Conservation (phyloP, 805 yeast species). For the Zygotorulaspora chibaensis region DNA sequence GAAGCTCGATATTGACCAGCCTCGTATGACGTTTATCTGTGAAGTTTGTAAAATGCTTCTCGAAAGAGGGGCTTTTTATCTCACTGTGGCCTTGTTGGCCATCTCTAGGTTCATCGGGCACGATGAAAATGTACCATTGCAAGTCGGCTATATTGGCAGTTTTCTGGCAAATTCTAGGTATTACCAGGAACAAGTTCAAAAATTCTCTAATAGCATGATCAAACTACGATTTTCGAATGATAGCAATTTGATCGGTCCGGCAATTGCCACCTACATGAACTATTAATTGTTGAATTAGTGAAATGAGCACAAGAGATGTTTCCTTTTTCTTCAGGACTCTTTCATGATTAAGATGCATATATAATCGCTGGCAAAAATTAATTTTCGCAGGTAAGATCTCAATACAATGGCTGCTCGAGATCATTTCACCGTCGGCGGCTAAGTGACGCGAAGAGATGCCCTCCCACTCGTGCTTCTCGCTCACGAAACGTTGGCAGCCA, state of each 20-base stretch:
- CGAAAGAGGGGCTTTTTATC: constrained; percentile 25
- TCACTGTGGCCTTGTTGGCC: constrained; percentile 19
- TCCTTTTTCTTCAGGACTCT: neutral
- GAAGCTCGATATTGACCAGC: neutral
- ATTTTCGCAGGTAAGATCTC: too few relatives aligned
- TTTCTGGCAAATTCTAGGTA: constrained; percentile 20
- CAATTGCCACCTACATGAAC: constrained; percentile 18
- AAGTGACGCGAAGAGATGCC: too few relatives aligned
- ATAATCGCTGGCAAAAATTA: too few relatives aligned
- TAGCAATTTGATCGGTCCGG: constrained; percentile 31
- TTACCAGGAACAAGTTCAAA: constrained; percentile 18
- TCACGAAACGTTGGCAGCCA: too few relatives aligned
- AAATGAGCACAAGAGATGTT: neutral
- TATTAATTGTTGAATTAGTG: neutral
- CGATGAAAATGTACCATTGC: neutral
- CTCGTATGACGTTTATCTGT: constrained; percentile 1
- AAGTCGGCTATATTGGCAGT: constrained; percentile 30
- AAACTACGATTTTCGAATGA: constrained; percentile 20
- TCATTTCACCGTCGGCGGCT: too few relatives aligned
- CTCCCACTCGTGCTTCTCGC: too few relatives aligned
- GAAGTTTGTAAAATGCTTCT: constrained; percentile 17
- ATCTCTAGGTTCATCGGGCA: neutral
- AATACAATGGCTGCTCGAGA: too few relatives aligned
- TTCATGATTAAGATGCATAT: too few relatives aligned
- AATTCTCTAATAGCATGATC: constrained; percentile 13